Base-by-base conservation (phyloP, 2,329 filamentous ascomycete species). In the Aspergillus quadrilineatus region DNA sequence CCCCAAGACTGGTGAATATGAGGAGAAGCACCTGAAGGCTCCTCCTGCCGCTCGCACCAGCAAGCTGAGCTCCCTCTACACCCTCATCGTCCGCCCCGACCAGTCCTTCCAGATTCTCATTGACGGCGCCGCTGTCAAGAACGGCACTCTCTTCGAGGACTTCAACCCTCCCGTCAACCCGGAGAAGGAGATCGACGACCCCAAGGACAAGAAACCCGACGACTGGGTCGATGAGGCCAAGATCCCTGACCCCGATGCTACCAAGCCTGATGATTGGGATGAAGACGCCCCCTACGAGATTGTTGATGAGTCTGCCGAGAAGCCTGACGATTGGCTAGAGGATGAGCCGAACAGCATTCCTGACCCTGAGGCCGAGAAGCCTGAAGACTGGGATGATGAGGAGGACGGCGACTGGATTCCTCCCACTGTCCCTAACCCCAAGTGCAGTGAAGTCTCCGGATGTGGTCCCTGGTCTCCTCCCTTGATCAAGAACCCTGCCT, bases 331-430 rank as follows among this genome's bases (percentile, higher is more conserved):
- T 79, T 99, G 94, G 94, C 88, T 99, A 61, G 93, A 92, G 76
- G 81, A 92, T 62, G 94, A 97, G 82, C 85, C 92, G 63, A 79
- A 84, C 61, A 89, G 85, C 64, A 81, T 97, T 60, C 85, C 92
- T 56, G 94, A 99, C 80, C 94, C 94, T 55, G 92, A 96, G 80
- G 92, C 93, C 50, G 83, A 90, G 81, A 99, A 97, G 88, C 94
- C 94, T 61, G 92, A 96, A 80, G 94, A 97, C 75, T 99, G 94
- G 94, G 93, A 97, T 79, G 93, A 99, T 58, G 94, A 99, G 82
- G 94, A 99, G 81, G 94, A 99, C 76, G 94, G 94, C 76, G 94
- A 99, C 82, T 99, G 92, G 92, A 77, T 96, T 65, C 80, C 92
- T 51, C 94, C 93, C 57, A 92, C 87, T 54, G 86, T 99, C 54